Evolutionary conservation across 78 protist genomes (phyloP).

Genomic region (Dictyostelium capitatum): DNA sequence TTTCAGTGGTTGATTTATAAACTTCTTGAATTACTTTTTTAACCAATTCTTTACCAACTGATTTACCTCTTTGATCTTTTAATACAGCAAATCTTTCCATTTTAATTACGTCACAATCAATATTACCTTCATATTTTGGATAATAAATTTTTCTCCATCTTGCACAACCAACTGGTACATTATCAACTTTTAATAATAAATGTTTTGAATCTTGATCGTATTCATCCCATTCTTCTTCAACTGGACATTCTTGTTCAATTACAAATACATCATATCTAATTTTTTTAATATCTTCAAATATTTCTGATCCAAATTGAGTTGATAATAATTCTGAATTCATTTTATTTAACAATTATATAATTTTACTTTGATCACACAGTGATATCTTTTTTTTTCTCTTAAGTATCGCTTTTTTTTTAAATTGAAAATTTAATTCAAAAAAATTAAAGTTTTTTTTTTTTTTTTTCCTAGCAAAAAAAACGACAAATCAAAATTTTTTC

Average conservation of each 20-base stretch:
- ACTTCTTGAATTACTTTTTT: slow-evolving; percentile 30
- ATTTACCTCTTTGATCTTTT: slow-evolving; percentile 58
- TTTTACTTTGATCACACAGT: too few species aligned
- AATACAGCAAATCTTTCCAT: slow-evolving; percentile 71
- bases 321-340: slow-evolving; percentile 5
- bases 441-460: not conserved
- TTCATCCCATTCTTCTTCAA: slow-evolving; percentile 82
- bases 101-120: slow-evolving; percentile 39
- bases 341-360: too few species aligned
- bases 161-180: slow-evolving; percentile 41
- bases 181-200: slow-evolving; percentile 38
- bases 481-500: not conserved
- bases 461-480: not conserved
- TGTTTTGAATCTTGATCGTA: slow-evolving; percentile 45
- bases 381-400: too few species aligned
- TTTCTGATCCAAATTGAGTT: not conserved
- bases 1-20: slow-evolving; percentile 22
- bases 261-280: slow-evolving; percentile 81
- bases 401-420: not conserved
- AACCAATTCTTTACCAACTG: slow-evolving; percentile 51
- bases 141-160: slow-evolving; percentile 57
- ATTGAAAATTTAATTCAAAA: not conserved
- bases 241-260: slow-evolving; percentile 56
- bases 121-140: slow-evolving; percentile 50
- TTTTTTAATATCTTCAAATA: slow-evolving; percentile 51